A percentile compares a stretch with the other conserved stretches of the same genome.
Evolutionary conservation across 148 eudicot species (phyloP).

Genomic region (Rhododendron mucronatum): DNA sequence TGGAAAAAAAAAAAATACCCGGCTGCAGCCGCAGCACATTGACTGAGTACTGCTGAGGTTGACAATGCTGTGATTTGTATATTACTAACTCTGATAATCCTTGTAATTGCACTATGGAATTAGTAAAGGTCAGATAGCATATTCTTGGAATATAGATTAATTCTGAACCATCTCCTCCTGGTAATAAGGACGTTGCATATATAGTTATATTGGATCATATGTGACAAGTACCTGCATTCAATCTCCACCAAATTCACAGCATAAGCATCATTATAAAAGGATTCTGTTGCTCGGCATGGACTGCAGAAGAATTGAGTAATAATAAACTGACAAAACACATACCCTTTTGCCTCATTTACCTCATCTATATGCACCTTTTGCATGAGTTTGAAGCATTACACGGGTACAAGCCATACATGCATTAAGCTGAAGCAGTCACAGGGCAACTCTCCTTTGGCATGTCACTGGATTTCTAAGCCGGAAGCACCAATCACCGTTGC

Average conservation of each 20-base stretch:
- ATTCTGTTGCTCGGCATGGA: not conserved
- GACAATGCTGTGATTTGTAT: not conserved
- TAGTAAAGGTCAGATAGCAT: not conserved
- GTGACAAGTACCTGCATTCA: not conserved
- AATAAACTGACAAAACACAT: not conserved
- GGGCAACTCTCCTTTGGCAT: constrained; percentile 33
- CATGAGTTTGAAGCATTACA: constrained; percentile 6
- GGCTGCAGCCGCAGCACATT: not conserved
- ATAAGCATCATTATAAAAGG: not conserved
- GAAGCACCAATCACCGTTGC: not conserved
- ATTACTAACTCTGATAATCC: not conserved
- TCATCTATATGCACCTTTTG: not conserved
- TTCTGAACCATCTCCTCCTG: not conserved
- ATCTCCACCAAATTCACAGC: not conserved
- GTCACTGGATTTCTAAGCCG: not conserved
- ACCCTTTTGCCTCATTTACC: constrained; percentile 7
- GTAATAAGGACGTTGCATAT: not conserved
- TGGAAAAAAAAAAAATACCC: not conserved
- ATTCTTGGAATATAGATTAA: not conserved
- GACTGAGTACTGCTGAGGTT: not conserved
- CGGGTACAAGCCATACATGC: not conserved
- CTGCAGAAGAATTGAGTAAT: not conserved
- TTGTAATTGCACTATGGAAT: not conserved
- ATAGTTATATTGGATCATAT: not conserved
- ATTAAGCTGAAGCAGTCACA: constrained; percentile 31